Percentiles rank a stretch among this genome's conserved stretches.
Evolutionary conservation across 2,329 filamentous ascomycete genomes (phyloP).

Genomic region (Ophiostoma sp.): DNA sequence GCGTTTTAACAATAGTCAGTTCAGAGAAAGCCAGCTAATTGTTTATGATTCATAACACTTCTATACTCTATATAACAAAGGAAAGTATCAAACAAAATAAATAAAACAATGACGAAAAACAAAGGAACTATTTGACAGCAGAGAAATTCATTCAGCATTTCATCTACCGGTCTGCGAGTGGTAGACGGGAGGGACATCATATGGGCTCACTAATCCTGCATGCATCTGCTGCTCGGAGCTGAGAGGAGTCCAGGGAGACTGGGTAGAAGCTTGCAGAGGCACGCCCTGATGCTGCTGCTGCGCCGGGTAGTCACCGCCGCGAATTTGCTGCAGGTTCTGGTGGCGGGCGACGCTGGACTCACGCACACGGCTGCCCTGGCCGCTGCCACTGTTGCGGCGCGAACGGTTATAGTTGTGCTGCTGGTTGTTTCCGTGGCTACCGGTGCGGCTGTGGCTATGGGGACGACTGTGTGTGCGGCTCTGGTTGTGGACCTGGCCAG

Average conservation of each 20-base stretch:
- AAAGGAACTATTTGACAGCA: too few species aligned
- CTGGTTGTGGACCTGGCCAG: background rate
- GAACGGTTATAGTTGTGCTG: background rate
- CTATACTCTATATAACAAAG: background rate
- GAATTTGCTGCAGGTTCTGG: background rate
- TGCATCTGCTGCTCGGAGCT: background rate
- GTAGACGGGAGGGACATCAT: background rate
- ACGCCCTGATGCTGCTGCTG: background rate
- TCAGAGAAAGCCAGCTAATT: too few species aligned
- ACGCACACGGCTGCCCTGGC: conserved; percentile 13
- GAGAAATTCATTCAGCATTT: background rate
- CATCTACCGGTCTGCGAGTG: background rate
- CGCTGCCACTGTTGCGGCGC: conserved; percentile 10
- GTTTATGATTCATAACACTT: background rate
- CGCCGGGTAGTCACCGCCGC: background rate
- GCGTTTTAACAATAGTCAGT: too few species aligned
- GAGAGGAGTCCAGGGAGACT: background rate
- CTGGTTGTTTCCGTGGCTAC: background rate
- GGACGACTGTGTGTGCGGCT: background rate
- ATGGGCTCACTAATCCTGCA: background rate
- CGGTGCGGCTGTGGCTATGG: background rate
- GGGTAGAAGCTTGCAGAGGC: background rate
- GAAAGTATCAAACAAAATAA: too few species aligned
- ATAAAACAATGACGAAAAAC: background rate
- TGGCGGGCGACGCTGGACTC: background rate